Percentiles rank a stretch among this genome's conserved stretches.
phyloP scores from a whole-genome alignment of 108 stramenopile species.

The Nitzschia sp. region DNA sequence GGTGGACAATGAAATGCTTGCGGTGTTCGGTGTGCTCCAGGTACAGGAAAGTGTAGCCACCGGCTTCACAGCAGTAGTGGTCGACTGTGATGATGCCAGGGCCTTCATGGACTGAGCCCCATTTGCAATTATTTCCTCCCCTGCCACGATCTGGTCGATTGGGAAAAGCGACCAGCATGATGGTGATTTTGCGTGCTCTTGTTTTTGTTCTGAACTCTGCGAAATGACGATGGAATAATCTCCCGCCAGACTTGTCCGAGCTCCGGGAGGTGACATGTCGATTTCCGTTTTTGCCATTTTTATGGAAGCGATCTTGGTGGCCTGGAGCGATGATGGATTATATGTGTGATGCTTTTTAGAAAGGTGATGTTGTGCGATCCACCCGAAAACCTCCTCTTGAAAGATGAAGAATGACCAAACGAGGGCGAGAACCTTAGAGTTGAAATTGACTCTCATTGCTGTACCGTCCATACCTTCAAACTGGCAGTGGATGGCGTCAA shows the following conservation, averaged over 20 bases:
- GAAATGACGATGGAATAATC: neutral
- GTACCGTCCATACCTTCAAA: too few relatives aligned
- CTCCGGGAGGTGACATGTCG: neutral
- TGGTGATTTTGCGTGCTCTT: too few relatives aligned
- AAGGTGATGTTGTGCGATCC: too few relatives aligned
- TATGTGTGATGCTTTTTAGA: too few relatives aligned
- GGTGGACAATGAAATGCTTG: neutral
- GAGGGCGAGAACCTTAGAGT: too few relatives aligned
- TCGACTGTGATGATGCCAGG: neutral
- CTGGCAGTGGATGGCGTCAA: too few relatives aligned
- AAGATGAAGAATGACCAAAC: too few relatives aligned
- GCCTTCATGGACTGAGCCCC: neutral
- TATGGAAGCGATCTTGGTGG: neutral
- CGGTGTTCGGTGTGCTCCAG: neutral
- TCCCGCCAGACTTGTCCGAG: neutral
- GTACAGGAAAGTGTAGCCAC: neutral
- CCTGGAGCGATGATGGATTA: too few relatives aligned
- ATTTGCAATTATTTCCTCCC: neutral
- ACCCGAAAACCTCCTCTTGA: too few relatives aligned
- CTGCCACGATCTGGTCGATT: neutral
- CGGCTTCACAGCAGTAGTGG: neutral
- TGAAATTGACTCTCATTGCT: too few relatives aligned
- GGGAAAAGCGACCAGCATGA: constrained; percentile 1
- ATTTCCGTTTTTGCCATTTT: neutral
- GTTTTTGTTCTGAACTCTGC: too few relatives aligned